Base-by-base conservation (phyloP, 2,329 filamentous ascomycete species). In the Alternaria triticimaculans region DNA sequence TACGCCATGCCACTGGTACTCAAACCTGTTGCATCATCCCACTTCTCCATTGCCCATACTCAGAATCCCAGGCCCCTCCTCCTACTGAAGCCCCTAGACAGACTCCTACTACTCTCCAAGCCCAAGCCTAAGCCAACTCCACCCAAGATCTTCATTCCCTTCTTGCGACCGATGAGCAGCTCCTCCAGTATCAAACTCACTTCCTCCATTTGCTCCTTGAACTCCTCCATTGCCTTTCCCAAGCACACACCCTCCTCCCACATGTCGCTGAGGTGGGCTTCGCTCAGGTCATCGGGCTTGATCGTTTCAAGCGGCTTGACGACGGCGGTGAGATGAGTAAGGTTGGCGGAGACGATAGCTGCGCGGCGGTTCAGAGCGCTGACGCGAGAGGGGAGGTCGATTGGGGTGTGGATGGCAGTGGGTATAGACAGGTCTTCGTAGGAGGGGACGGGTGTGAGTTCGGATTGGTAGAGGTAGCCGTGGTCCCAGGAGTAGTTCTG, bases 161-260 rank as follows among this genome's bases (percentile, higher is more conserved):
- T 53, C 49, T 53, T 53, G 9, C 49, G 49, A 53, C 30, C 30
- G 23, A 53, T 41, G 20, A 50, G 23, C 28, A 58, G 12, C 9
- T 58, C 55, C n/a, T 50, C 44, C n/a, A 58, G 11, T 20, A 58
- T 69, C 69, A 62, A 67, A 69, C 41, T 45, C 15, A 59, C 49
- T 14, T 59, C 57, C 14, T 54, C 57, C 41, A 59, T 53, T 18
- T 53, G 57, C 26, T 53, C 57, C 4, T 25, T 54, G 33, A 60
- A 55, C 50, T 55, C 58, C 12, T 55, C 50, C 58, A 60, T 55
- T 2, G 58, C 44, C 28, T 48, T 43, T 1, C 58, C 43, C 43
- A 60, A 14, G 12, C 37, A 30, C 4, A 30, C 43, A 21, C 58
- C 41, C 6, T 60, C 58, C 9, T 54, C 50, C 50, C 44, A 46